Evolutionary conservation across 2,329 filamentous ascomycete species (phyloP).

Genomic region (Fusarium sp.): DNA sequence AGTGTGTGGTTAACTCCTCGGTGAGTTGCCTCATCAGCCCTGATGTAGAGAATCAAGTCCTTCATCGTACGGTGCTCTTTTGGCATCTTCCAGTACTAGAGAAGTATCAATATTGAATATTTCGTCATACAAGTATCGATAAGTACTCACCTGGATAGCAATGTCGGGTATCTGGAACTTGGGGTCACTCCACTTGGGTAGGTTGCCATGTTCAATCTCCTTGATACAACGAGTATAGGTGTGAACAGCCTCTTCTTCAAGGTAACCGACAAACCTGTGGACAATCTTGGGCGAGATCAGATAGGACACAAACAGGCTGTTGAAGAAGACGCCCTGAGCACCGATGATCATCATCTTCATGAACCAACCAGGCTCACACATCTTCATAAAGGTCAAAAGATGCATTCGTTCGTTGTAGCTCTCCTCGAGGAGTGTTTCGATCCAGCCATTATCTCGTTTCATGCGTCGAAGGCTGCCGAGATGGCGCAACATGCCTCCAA

Average conservation of each 20-base stretch:
- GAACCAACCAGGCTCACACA: conserved; percentile 77
- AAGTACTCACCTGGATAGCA: conserved; percentile 66
- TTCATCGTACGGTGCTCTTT: conserved; percentile 82
- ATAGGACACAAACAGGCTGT: conserved; percentile 88
- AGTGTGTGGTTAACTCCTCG: conserved; percentile 96
- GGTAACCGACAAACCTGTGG: conserved; percentile 94
- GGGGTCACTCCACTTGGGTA: conserved; percentile 79
- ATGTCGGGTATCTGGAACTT: conserved; percentile 85
- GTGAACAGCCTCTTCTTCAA: conserved; percentile 96
- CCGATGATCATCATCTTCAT: conserved; percentile 92
- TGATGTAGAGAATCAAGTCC: conserved; percentile 86
- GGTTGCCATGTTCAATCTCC: conserved; percentile 83
- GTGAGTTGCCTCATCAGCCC: conserved; percentile 89
- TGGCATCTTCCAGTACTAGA: conserved; percentile 89
- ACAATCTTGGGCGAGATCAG: conserved; percentile 85
- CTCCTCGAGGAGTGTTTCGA: conserved; percentile 89
- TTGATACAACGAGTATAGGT: conserved; percentile 91
- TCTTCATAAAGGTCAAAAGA: conserved; percentile 89
- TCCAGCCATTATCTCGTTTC: conserved; percentile 96
- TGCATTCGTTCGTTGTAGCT: conserved; percentile 96
- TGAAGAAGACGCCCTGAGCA: conserved; percentile 97
- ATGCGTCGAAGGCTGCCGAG: conserved; percentile 83
- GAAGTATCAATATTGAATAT: conserved; percentile 1
- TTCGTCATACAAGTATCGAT: neutral
- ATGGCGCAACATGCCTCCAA: conserved; percentile 92